These are phyloP conservation scores for Alnus rubra DNA, from an alignment of 306 rosid species.

Conservation along the genomic window DNA sequence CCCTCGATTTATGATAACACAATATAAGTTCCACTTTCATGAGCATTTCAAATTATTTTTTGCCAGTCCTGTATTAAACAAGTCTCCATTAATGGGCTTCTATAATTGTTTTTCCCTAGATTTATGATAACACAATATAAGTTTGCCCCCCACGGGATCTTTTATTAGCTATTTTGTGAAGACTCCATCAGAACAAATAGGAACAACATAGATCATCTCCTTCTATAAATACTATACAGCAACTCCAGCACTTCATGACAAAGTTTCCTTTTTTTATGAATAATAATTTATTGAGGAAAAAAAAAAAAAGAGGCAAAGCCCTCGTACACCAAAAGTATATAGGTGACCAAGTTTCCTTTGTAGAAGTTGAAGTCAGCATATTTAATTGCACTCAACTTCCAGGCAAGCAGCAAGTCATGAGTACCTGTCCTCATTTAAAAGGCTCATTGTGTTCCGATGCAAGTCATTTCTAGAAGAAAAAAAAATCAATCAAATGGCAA, in stretches of 20 bases:
- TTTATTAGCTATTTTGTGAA: background rate
- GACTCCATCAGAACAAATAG: background rate
- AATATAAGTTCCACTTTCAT: background rate
- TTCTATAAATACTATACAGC: background rate
- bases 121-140: background rate
- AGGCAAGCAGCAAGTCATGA: background rate
- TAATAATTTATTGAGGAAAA: too few species aligned
- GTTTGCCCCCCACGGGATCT: background rate
- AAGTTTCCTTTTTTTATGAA: background rate
- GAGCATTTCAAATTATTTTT: background rate
- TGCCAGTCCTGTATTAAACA: background rate
- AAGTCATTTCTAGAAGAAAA: too few species aligned
- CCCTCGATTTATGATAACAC: conserved; percentile 1
- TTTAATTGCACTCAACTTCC: background rate
- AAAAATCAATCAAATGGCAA: background rate
- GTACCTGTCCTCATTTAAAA: background rate
- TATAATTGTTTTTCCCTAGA: background rate
- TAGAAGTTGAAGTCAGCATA: background rate
- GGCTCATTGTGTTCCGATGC: background rate
- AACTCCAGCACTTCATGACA: background rate
- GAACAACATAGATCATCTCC: background rate
- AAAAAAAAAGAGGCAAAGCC: too few species aligned
- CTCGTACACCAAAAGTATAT: too few species aligned
- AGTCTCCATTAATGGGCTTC: background rate
- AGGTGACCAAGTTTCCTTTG: background rate